Conservation (phyloP, 176 grass and related monocot species). For the Calamus simplicifolius region DNA sequence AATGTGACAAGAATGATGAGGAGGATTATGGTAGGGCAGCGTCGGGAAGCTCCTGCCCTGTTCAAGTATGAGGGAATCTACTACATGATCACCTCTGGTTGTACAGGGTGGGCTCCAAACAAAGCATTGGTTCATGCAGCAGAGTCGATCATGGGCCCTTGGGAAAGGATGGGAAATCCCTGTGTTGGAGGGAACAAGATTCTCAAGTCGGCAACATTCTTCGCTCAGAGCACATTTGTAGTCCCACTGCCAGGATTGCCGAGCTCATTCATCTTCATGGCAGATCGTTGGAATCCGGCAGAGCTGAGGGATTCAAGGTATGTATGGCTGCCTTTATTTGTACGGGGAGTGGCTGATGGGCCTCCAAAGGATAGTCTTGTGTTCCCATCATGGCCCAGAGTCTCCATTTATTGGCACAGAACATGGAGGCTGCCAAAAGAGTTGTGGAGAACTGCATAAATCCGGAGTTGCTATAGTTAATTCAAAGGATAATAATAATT, state of each 20-base stretch:
- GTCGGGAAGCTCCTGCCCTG: conserved; percentile 71
- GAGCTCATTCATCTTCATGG: conserved; percentile 92
- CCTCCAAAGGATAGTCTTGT: conserved; percentile 83
- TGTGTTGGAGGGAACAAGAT: conserved; percentile 75
- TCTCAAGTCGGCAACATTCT: conserved; percentile 75
- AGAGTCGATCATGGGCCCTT: conserved; percentile 73
- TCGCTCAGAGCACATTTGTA: conserved; percentile 89
- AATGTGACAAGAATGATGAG: conserved; percentile 45
- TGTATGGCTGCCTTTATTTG: conserved; percentile 70
- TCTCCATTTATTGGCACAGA: conserved; percentile 90
- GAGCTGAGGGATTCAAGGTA: conserved; percentile 77
- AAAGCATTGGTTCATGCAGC: conserved; percentile 69
- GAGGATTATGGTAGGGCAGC: conserved; percentile 56
- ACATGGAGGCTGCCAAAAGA: conserved; percentile 62
- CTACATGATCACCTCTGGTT: conserved; percentile 98
- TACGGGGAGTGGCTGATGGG: conserved; percentile 74
- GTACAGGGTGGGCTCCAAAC: conserved; percentile 87
- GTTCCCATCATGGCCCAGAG: conserved; percentile 87
- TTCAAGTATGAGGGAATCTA: conserved; percentile 82
- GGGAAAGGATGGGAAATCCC: conserved; percentile 86
- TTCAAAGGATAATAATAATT: too few relatives aligned
- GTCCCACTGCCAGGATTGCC: conserved; percentile 55
- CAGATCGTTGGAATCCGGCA: conserved; percentile 87
- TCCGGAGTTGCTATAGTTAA: too few relatives aligned
- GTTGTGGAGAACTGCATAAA: conserved; percentile 48